Base-by-base conservation (phyloP, 176 grass and related monocot genomes). In the Avena eriantha region DNA sequence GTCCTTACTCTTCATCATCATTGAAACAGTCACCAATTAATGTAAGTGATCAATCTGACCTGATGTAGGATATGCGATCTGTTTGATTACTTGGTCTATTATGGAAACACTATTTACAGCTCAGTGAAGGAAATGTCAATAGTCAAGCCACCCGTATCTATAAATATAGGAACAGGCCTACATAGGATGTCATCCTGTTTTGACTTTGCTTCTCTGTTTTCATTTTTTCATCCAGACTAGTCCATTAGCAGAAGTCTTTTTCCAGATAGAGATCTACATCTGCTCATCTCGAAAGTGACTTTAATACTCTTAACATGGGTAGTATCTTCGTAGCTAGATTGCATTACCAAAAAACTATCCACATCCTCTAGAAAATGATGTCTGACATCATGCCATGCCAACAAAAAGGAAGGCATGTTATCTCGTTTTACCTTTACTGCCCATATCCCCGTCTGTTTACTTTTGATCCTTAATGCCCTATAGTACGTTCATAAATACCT, bases 111-210 rank as follows among this genome's bases (percentile, higher is more conserved):
- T 46, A 47, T 74, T 17, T 34, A 67, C 5, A 71, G 69, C 18
- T 16, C 24, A 79, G 10, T 61, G 36, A 83, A 83, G 33, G 17
- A 26, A 51, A 39, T 88, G 61, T 13, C 51, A 69, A 53, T 34
- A 83, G 36, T 22, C 51, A 82, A 61, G n/a, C 53, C 50, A 55
- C 4, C 7, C 61, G 21, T 78, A 76, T 26, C 21, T 18, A 61
- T 43, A 43, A 39, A 51, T 45, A 81, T 51, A 26, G 39, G 51
- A 70, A 46, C 22, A 8, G 13, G 24, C n/a, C 34, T 74, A 80
- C 3, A 23, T 56, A 80, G 46, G 33, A 78, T 15, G 3, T 49
- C 19, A 15, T 63, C 18, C 56, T 57, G 22, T 49, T 68, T 68
- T 50, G 19, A 34, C 19, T 70, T 78, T 83, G 45, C 71, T 16